Base-by-base conservation (phyloP, 1,284 basidiomycete genomes). In the Malassezia obtusa region DNA sequence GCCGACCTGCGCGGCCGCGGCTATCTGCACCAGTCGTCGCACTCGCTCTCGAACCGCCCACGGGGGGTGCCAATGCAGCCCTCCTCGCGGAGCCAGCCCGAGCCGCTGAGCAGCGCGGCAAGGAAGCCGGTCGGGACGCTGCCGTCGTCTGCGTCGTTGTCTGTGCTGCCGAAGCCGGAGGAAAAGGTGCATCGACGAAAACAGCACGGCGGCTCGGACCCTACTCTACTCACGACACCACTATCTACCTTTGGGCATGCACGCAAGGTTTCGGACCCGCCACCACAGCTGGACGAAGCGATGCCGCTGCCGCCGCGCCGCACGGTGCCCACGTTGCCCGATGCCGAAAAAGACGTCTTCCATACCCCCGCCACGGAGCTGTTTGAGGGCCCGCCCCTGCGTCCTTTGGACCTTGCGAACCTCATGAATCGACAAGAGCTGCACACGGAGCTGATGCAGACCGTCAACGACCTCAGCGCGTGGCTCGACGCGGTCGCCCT, bases 401-500 rank as follows among this genome's bases (percentile, higher is more conserved):
- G 77, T 33, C 81, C 85, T 1, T 77, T 91, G 15, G 84, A 90
- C 68, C 83, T 87, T 56, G 74, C 75, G 7, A 72, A 77, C n/a
- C 75, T 89, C 35, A 79, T 82, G 50, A 76, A 77, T 15, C 79
- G 78, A 32, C 84, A 85, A 28, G 79, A 79, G 31, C 83, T 86
- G 0, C 84, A 87, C 61, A 75, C 77, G 0, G 83, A 86, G 66
- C 79, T 95, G 35, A 83, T 83, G 32, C 77, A 78, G 43, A 86
- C 84, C 1, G 82, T 94, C 8, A 84, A 86, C 53, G 84, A 87
- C 62, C 79, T 96, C 38, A 79, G 82, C 2, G 78, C 81, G 60
- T 94, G 88, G 88, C 76, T 96, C 49, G 80, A 82, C 4, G 79
- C 84, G 0, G 80, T 94, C 1, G 86, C 46, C 80, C 78, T 43